Percentiles rank a stretch among this genome's conserved stretches.
These are phyloP conservation scores for Chalciporus sp. DNA, from an alignment of 1,284 basidiomycete genomes.

Conservation along the genomic window DNA sequence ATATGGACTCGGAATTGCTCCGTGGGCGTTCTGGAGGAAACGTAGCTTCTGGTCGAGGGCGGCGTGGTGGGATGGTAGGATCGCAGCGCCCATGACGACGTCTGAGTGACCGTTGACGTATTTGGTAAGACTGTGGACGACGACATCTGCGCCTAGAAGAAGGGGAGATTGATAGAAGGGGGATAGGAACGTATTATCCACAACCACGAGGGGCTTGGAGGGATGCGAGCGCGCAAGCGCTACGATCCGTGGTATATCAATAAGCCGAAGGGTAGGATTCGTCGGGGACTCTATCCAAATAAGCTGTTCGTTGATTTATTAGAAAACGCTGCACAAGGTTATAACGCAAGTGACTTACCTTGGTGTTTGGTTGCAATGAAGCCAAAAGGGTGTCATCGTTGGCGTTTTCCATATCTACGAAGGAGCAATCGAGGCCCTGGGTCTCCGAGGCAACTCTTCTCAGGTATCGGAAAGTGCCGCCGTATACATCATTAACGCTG, in stretches of 20 bases:
- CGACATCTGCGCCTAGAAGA: slow-evolving; percentile 82
- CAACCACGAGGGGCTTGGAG: slow-evolving; percentile 72
- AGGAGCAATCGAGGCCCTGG: slow-evolving; percentile 78
- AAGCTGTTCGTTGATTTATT: slow-evolving; percentile 51
- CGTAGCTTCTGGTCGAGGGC: slow-evolving; percentile 59
- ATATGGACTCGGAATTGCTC: slow-evolving; percentile 85
- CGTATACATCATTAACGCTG: slow-evolving; percentile 91
- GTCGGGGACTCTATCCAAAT: slow-evolving; percentile 97
- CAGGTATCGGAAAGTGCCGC: slow-evolving; percentile 90
- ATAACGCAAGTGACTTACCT: slow-evolving; percentile 49
- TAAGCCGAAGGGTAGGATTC: slow-evolving; percentile 90
- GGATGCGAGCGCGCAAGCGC: slow-evolving; percentile 61
- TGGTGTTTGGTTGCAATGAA: slow-evolving; percentile 78
- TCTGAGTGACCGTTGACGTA: slow-evolving; percentile 95
- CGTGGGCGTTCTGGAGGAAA: slow-evolving; percentile 93
- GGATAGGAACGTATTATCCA: slow-evolving; percentile 93
- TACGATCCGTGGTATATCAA: slow-evolving; percentile 73
- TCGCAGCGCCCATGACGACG: slow-evolving; percentile 84
- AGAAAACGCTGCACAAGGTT: too few species aligned
- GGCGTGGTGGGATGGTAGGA: slow-evolving; percentile 63
- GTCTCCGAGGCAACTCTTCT: slow-evolving; percentile 72
- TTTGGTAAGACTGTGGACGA: slow-evolving; percentile 84
- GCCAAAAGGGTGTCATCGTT: slow-evolving; percentile 66
- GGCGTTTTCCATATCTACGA: slow-evolving; percentile 80
- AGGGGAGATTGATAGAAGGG: slow-evolving; percentile 93